These are phyloP conservation scores for Megacollybia marginata DNA, from an alignment of 768 basidiomycete genomes.

Conservation along the genomic window DNA sequence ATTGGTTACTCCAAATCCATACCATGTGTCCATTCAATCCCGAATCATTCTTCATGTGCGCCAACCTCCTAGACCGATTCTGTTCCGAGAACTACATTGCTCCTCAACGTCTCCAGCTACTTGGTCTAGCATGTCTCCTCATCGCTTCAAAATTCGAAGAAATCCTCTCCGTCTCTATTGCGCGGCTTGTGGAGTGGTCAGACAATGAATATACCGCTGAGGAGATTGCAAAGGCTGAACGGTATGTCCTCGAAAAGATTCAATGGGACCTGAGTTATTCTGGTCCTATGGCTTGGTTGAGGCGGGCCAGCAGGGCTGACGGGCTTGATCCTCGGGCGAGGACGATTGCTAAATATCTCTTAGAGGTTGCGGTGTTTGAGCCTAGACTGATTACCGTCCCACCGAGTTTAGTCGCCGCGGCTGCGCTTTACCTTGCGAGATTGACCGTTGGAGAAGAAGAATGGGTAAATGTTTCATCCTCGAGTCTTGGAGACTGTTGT, in stretches of 20 bases:
- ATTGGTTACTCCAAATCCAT: slow-evolving; percentile 97
- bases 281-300: slow-evolving; percentile 89
- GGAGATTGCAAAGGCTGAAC: slow-evolving; percentile 60
- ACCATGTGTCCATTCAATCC: slow-evolving; percentile 86
- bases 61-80: slow-evolving; percentile 90
- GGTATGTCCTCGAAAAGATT: slow-evolving; percentile 87
- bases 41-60: slow-evolving; percentile 90
- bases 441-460: slow-evolving; percentile 73
- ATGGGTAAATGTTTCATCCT: slow-evolving; percentile 64
- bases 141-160: slow-evolving; percentile 96
- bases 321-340: slow-evolving; percentile 89
- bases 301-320: slow-evolving; percentile 93
- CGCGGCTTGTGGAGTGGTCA: slow-evolving; percentile 82
- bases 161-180: slow-evolving; percentile 83
- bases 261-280: slow-evolving; percentile 92
- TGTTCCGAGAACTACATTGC: slow-evolving; percentile 46
- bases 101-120: slow-evolving; percentile 82
- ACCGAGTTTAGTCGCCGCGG: slow-evolving; percentile 84
- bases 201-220: slow-evolving; percentile 84
- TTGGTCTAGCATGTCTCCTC: slow-evolving; percentile 91
- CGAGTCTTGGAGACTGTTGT: neutral
- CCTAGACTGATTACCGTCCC: slow-evolving; percentile 76
- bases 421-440: slow-evolving; percentile 85
- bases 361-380: slow-evolving; percentile 88
- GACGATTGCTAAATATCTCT: slow-evolving; percentile 88